A percentile compares a stretch with the other conserved stretches of the same genome.
These are phyloP conservation scores for Paramecium caudatum DNA, from an alignment of 73 alveolate species.

Conservation along the genomic window DNA sequence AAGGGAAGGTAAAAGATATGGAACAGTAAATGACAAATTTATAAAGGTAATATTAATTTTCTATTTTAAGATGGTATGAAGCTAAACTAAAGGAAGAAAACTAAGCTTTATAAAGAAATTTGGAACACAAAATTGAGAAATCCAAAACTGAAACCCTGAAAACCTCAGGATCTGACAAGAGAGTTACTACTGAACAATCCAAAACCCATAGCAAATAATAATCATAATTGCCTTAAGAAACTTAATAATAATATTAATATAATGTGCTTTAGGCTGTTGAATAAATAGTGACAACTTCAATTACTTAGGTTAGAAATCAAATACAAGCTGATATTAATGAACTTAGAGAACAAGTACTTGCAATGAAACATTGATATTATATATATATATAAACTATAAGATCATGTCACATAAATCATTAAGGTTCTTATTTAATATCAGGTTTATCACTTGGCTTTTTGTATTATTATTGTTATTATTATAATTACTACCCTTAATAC, in stretches of 20 bases:
- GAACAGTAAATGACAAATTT: slow-evolving; percentile 36
- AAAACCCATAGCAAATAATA: slow-evolving; percentile 57
- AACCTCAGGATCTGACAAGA: neutral
- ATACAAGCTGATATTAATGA: slow-evolving; percentile 3
- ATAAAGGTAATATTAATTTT: neutral
- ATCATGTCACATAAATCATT: slow-evolving; percentile 9
- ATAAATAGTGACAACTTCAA: neutral
- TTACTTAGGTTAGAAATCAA: slow-evolving; percentile 19
- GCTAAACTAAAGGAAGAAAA: slow-evolving; percentile 48
- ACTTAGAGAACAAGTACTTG: slow-evolving; percentile 21
- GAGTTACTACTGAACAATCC: slow-evolving; percentile 55
- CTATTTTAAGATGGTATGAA: slow-evolving; percentile 39
- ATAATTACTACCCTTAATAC: neutral
- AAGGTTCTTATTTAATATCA: no score
- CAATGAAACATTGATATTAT: slow-evolving; percentile 12
- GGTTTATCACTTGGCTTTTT: neutral
- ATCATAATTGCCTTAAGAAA: slow-evolving; percentile 7
- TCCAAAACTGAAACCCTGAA: slow-evolving; percentile 24
- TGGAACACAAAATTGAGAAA: slow-evolving; percentile 48
- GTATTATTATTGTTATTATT: no score
- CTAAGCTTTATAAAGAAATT: slow-evolving; percentile 46
- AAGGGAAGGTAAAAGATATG: slow-evolving; percentile 49
- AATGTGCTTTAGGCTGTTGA: slow-evolving; percentile 40
- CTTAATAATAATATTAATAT: slow-evolving; percentile 38
- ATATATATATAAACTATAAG: slow-evolving; percentile 1